These are phyloP conservation scores for Quercus lobata DNA, from an alignment of 331 rosid genomes.

Conservation along the genomic window DNA sequence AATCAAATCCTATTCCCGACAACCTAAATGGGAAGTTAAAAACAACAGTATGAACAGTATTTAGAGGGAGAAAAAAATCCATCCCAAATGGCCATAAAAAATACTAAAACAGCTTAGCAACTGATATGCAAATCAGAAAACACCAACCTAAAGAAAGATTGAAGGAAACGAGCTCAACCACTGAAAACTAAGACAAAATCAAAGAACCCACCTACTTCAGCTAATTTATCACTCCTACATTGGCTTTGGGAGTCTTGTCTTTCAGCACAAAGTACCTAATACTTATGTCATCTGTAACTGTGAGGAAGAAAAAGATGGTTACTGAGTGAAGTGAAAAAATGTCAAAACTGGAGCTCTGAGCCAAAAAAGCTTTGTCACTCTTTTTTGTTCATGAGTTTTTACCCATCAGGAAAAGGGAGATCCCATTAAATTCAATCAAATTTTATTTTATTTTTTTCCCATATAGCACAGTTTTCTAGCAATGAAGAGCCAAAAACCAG, in stretches of 20 bases:
- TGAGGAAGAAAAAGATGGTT: background rate
- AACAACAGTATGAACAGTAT: background rate
- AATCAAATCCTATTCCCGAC: background rate
- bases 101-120: background rate
- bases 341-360: conserved; percentile 8
- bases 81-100: background rate
- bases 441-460: background rate
- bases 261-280: background rate
- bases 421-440: background rate
- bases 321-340: background rate
- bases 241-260: background rate
- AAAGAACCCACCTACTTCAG: conserved; percentile 12
- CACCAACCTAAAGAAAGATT: background rate
- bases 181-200: background rate
- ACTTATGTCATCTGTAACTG: background rate
- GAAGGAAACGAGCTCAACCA: background rate
- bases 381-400: background rate
- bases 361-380: background rate
- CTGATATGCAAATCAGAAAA: background rate
- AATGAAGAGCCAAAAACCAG: background rate
- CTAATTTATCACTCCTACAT: conserved; percentile 14
- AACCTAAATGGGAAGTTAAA: background rate
- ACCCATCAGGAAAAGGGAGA: background rate
- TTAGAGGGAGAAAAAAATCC: background rate
- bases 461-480: conserved; percentile 5